These are phyloP conservation scores for Cladosporium sp. DNA, from an alignment of 2,329 filamentous ascomycete genomes.

Conservation along the genomic window DNA sequence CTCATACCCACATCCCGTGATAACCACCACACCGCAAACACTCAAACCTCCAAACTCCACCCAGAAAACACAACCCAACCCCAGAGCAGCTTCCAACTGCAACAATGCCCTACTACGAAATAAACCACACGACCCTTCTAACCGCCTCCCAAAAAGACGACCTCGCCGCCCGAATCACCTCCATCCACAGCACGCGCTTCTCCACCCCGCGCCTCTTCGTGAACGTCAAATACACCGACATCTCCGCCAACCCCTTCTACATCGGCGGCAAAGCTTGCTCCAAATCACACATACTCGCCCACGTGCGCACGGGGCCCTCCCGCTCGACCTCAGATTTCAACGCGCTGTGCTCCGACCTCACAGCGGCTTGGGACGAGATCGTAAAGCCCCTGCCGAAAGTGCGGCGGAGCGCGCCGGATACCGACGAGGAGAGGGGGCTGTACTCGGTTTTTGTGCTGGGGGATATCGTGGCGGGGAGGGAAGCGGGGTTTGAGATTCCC, in stretches of 20 bases:
- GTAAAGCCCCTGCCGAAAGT: constrained; percentile 22
- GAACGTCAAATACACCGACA: constrained; percentile 39
- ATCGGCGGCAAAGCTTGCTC: constrained; percentile 33
- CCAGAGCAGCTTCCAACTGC: too few relatives aligned
- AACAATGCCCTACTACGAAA: constrained; percentile 43
- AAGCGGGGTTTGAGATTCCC: constrained; percentile 31
- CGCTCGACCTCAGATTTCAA: constrained; percentile 31
- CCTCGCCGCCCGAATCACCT: constrained; percentile 38
- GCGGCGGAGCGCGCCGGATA: constrained; percentile 16
- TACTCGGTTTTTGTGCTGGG: constrained; percentile 24
- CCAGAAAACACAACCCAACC: too few relatives aligned
- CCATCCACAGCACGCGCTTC: constrained; percentile 40
- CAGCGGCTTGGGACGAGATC: constrained; percentile 27
- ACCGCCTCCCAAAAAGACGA: constrained; percentile 33
- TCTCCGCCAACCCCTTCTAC: constrained; percentile 24
- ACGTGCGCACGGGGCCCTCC: constrained; percentile 32
- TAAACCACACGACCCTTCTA: constrained; percentile 36
- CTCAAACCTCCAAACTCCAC: too few relatives aligned
- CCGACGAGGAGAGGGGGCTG: constrained; percentile 21
- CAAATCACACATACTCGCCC: constrained; percentile 32
- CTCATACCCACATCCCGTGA: too few relatives aligned
- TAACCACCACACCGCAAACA: too few relatives aligned
- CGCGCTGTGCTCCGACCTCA: constrained; percentile 23
- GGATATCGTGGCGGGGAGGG: constrained; percentile 28
- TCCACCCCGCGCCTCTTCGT: constrained; percentile 42